These are phyloP conservation scores for Trichoderma gamsii DNA, from an alignment of 495 filamentous ascomycete genomes.

Conservation along the genomic window DNA sequence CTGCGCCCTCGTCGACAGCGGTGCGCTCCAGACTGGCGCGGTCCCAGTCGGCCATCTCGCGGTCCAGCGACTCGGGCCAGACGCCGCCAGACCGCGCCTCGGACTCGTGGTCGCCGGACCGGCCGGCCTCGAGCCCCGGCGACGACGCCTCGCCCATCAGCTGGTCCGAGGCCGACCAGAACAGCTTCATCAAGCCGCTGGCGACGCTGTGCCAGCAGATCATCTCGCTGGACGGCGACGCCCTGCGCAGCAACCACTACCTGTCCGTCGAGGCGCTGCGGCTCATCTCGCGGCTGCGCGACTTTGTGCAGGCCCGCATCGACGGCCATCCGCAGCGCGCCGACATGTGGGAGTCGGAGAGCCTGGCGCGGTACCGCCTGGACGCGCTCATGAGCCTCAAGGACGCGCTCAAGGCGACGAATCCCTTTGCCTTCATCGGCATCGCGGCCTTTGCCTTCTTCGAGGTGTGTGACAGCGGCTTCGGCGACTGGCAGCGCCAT, in stretches of 20 bases:
- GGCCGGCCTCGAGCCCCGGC: conserved; percentile 14
- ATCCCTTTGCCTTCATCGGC: conserved; percentile 31
- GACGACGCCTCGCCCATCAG: conserved; percentile 1
- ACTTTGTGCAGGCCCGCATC: conserved; percentile 1
- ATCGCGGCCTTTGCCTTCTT: conserved; percentile 35
- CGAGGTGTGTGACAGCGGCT: conserved; percentile 31
- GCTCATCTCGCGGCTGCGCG: background rate
- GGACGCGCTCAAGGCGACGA: conserved; percentile 28
- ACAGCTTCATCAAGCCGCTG: conserved; percentile 32
- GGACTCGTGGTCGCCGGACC: conserved; percentile 18
- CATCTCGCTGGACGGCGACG: conserved; percentile 23
- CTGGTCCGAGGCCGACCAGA: conserved; percentile 26
- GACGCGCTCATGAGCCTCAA: conserved; percentile 28
- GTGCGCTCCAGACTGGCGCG: background rate
- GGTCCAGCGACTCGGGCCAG: background rate
- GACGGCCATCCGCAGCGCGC: background rate
- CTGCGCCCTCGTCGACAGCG: background rate
- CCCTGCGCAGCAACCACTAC: conserved; percentile 24
- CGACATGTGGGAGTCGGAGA: conserved; percentile 18
- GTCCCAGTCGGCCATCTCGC: background rate
- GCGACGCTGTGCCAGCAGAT: conserved; percentile 31
- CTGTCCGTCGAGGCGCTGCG: background rate
- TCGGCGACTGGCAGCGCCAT: conserved; percentile 33
- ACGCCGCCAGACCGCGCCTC: conserved; percentile 9
- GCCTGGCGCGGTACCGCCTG: conserved; percentile 30